Percentiles rank a stretch among this genome's conserved stretches.
phyloP scores from a whole-genome alignment of 306 rosid species.

The Biancaea sappan region DNA sequence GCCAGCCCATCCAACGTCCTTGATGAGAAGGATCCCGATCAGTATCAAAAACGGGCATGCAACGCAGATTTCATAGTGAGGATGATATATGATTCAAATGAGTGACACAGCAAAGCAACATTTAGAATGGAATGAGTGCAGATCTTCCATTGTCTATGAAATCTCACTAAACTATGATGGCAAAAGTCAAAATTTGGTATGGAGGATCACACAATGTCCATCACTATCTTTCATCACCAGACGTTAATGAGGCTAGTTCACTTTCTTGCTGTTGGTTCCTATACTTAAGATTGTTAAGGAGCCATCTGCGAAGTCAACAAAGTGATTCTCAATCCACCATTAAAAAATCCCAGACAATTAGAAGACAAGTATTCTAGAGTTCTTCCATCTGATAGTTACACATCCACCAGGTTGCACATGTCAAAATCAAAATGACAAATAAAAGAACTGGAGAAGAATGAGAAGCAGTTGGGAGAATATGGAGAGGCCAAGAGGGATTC shows the following conservation, averaged over 20 bases:
- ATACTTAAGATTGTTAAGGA: constrained; percentile 67
- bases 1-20: constrained; percentile 19
- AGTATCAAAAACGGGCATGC: background rate
- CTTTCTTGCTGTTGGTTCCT: constrained; percentile 76
- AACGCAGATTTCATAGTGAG: constrained; percentile 4
- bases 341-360: background rate
- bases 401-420: background rate
- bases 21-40: constrained; percentile 6
- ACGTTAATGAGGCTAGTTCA: constrained; percentile 62
- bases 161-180: constrained; percentile 24
- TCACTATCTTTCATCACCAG: constrained; percentile 57
- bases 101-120: constrained; percentile 27
- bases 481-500: constrained; percentile 10
- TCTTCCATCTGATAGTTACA: constrained; percentile 1
- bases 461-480: constrained; percentile 10
- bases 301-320: constrained; percentile 71
- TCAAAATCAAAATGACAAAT: background rate
- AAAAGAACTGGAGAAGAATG: background rate
- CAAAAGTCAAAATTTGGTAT: constrained; percentile 15
- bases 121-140: constrained; percentile 4
- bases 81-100: constrained; percentile 18
- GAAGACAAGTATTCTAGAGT: background rate
- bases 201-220: constrained; percentile 29
- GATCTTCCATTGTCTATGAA: constrained; percentile 27
- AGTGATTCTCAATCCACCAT: constrained; percentile 8